A percentile compares a stretch with the other conserved stretches of the same genome.
These are phyloP conservation scores for Nasturtium officinale DNA, from an alignment of 345 rosid genomes.

Conservation along the genomic window DNA sequence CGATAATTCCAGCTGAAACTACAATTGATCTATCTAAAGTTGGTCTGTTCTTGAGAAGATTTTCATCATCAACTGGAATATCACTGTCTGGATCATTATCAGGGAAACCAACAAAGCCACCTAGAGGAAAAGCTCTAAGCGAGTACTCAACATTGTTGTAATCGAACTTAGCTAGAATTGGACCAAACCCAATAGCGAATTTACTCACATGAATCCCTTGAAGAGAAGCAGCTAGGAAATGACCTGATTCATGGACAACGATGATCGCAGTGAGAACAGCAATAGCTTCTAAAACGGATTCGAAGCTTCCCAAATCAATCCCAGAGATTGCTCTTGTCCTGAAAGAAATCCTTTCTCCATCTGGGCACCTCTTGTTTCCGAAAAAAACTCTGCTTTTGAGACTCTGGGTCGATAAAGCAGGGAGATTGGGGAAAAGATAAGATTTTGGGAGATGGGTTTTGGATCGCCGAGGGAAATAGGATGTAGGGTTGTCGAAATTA, in stretches of 20 bases:
- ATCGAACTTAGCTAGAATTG: conserved; percentile 82
- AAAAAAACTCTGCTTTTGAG: conserved; percentile 47
- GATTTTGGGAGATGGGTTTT: conserved; percentile 59
- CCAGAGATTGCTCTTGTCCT: conserved; percentile 64
- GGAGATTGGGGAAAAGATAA: conserved; percentile 38
- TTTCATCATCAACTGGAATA: conserved; percentile 76
- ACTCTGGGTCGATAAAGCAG: conserved; percentile 44
- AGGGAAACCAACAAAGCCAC: conserved; percentile 97
- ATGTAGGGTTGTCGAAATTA: conserved; percentile 47
- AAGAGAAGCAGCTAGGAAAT: conserved; percentile 87
- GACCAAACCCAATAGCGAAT: conserved; percentile 96
- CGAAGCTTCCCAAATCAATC: conserved; percentile 67
- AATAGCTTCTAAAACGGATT: conserved; percentile 77
- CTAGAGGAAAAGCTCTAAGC: conserved; percentile 83
- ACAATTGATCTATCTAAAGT: conserved; percentile 76
- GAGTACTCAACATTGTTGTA: conserved; percentile 87
- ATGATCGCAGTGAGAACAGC: conserved; percentile 85
- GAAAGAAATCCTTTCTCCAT: conserved; percentile 48
- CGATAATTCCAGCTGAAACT: conserved; percentile 89
- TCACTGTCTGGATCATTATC: conserved; percentile 93
- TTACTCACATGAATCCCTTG: conserved; percentile 98
- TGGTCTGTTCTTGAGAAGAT: conserved; percentile 91
- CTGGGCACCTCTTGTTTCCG: conserved; percentile 39
- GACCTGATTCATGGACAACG: conserved; percentile 87
- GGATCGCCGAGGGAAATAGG: conserved; percentile 51